Base-by-base conservation (phyloP, 2,329 filamentous ascomycete genomes). In the Aciculosporium take region DNA sequence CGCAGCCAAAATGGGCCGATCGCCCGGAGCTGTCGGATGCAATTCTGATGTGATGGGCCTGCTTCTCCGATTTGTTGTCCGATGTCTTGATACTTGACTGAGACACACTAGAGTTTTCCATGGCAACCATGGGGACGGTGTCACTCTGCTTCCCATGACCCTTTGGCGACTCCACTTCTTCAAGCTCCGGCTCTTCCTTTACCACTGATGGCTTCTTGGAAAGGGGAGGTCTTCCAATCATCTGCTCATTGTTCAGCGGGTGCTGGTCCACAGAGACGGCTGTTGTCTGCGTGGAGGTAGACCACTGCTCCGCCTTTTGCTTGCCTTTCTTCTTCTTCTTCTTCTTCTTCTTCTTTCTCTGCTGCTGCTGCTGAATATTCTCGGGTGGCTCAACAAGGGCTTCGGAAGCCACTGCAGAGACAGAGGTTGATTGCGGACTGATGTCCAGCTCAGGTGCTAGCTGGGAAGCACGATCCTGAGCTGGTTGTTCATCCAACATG, bases 1-100 rank as follows among this genome's bases (percentile, higher is more conserved):
- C 66, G 8, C 69, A 54, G 1, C 75, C 75, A 56, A 87, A 87
- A 51, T 76, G 81, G 10, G 82, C 75, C 24, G 71, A 76, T 27
- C 81, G 72, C 20, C 66, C 70, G n/a, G 81, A 81, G 49, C 81
- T 86, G 48, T 64, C 66, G 1, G 72, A 75, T 18, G 59, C 60
- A 2, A 66, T 61, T 5, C 70, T 59, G 17, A 54, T 53, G 32
- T 48, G 54, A 7, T 49, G 48, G 31, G 46, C 21, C 17, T 37
- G 20, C 51, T 42, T 44, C 20, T 45, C 30, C n/a, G 43, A 30
- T 34, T 40, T 36, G 46, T 40, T 29, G 5, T 46, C 31, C 1
- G 23, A 29, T 1, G 7, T 36, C 17, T 21, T 18, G 20, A n/a
- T 12, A 6, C 25, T 29, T 12, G 39, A 4, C 12, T 38, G 44